phyloP scores from a whole-genome alignment of 495 filamentous ascomycete genomes.

The Lasiosphaeria miniovina region DNA sequence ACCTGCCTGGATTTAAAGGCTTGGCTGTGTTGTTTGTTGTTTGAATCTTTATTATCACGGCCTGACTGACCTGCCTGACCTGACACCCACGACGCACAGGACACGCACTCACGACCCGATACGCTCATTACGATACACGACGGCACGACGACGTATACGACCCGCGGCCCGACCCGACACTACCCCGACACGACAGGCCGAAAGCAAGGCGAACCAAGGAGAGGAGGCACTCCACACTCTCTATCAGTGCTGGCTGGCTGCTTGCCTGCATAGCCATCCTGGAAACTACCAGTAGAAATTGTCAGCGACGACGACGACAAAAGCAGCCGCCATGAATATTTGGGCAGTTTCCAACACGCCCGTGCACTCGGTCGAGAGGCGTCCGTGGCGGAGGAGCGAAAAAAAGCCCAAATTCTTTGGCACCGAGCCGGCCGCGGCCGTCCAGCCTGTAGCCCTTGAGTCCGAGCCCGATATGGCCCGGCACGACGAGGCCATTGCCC shows the following conservation, averaged over 20 bases:
- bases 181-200: too few relatives aligned
- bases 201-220: too few relatives aligned
- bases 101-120: too few relatives aligned
- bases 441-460: slow-evolving; percentile 7
- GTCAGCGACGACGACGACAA: slow-evolving; percentile 1
- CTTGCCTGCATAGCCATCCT: neutral
- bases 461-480: slow-evolving; percentile 3
- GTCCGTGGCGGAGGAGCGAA: slow-evolving; percentile 20
- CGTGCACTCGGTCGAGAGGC: slow-evolving; percentile 29
- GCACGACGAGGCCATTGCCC: slow-evolving; percentile 27
- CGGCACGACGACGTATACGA: too few relatives aligned
- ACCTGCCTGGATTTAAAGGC: neutral
- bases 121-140: too few relatives aligned
- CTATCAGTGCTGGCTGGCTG: neutral
- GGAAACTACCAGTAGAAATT: neutral
- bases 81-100: too few relatives aligned
- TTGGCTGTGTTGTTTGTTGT: too few relatives aligned
- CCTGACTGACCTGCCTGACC: too few relatives aligned
- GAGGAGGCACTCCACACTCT: too few relatives aligned
- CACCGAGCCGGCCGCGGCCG: slow-evolving; percentile 4
- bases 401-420: slow-evolving; percentile 17
- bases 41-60: too few relatives aligned
- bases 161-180: too few relatives aligned
- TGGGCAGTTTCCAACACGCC: slow-evolving; percentile 34
- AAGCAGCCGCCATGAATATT: slow-evolving; percentile 26